Conservation (phyloP, 2,329 filamentous ascomycete species). For the Phialophora tarda region DNA sequence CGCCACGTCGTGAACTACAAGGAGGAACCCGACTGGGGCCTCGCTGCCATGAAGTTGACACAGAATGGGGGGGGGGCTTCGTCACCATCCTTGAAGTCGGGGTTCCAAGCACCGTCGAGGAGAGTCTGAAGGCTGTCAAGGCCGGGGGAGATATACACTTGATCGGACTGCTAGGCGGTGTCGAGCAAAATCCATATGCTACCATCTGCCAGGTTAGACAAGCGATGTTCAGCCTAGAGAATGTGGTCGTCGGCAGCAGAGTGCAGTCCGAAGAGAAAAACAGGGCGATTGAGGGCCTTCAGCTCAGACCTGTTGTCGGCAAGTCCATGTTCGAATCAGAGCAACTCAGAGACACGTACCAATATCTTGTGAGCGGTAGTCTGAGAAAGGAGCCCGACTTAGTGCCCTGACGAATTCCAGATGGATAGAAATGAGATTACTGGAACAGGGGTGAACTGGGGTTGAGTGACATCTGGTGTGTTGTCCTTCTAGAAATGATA, state of each 20-base stretch:
- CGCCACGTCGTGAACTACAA: neutral
- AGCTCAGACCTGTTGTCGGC: neutral
- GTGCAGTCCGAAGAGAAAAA: neutral
- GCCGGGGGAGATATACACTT: neutral
- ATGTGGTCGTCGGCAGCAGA: neutral
- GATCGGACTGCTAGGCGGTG: neutral
- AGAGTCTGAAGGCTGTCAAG: neutral
- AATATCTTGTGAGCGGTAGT: slow-evolving; percentile 25
- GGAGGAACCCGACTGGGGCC: neutral
- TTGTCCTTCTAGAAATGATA: too few species aligned
- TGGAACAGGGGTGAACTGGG: too few species aligned
- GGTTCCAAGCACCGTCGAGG: neutral
- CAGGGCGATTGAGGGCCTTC: neutral
- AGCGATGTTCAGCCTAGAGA: neutral
- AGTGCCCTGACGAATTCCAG: neutral
- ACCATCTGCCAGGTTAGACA: neutral
- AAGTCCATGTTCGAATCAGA: neutral
- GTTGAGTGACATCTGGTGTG: too few species aligned
- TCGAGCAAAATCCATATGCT: neutral
- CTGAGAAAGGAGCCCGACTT: neutral
- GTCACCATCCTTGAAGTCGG: neutral
- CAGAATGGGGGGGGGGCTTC: neutral
- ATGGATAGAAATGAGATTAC: neutral
- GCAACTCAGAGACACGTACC: neutral
- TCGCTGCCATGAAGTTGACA: neutral